These are phyloP conservation scores for Crucihimalaya himalaica DNA, from an alignment of 345 rosid genomes.

Conservation along the genomic window DNA sequence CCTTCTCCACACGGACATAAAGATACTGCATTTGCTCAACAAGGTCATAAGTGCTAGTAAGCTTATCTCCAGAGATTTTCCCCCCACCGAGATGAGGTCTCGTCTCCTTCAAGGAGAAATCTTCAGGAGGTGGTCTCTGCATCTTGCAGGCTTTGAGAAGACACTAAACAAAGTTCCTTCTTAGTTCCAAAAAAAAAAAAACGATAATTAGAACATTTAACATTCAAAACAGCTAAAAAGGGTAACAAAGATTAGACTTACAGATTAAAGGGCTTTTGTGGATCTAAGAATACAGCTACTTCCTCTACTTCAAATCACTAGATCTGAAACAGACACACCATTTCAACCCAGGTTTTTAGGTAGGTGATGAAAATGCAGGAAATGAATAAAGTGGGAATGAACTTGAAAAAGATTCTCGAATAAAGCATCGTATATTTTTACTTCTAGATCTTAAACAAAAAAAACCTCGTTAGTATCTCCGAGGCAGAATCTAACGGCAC, in stretches of 20 bases:
- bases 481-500: slow-evolving; percentile 36
- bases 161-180: slow-evolving; percentile 25
- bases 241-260: slow-evolving; percentile 35
- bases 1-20: slow-evolving; percentile 89
- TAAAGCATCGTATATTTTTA: slow-evolving; percentile 11
- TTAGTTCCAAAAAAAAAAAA: neutral
- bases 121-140: slow-evolving; percentile 83
- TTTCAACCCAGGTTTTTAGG: slow-evolving; percentile 14
- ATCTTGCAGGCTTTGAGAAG: slow-evolving; percentile 41
- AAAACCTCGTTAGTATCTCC: slow-evolving; percentile 39
- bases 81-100: slow-evolving; percentile 87
- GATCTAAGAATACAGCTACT: neutral
- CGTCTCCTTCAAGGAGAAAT: slow-evolving; percentile 80
- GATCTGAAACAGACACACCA: slow-evolving; percentile 50
- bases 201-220: neutral
- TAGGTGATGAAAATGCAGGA: slow-evolving; percentile 33
- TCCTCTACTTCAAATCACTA: slow-evolving; percentile 43
- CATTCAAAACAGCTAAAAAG: neutral
- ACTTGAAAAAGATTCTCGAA: slow-evolving; percentile 29
- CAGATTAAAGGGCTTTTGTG: neutral
- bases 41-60: slow-evolving; percentile 87
- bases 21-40: slow-evolving; percentile 97
- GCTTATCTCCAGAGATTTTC: slow-evolving; percentile 73
- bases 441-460: slow-evolving; percentile 25
- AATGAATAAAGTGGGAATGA: neutral